Conservation (phyloP, 2,329 filamentous ascomycete species). For the Paecilomyces niveus region DNA sequence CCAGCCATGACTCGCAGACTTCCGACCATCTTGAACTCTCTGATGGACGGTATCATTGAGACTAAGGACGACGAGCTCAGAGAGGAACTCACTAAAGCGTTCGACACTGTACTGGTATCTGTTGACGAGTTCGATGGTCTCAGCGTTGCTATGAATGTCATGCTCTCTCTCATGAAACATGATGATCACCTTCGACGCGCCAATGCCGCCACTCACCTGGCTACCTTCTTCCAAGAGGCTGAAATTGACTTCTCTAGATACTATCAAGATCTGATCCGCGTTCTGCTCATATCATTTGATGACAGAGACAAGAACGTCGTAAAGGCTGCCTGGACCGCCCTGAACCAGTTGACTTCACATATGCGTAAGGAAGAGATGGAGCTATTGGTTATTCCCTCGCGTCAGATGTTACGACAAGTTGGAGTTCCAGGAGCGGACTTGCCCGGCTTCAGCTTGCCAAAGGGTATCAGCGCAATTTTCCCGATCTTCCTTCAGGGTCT, state of each 20-base stretch:
- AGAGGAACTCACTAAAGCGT: conserved; percentile 67
- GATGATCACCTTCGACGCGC: conserved; percentile 83
- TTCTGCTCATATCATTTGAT: conserved; percentile 84
- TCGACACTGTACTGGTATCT: conserved; percentile 83
- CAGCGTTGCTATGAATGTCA: conserved; percentile 90
- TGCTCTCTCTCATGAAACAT: conserved; percentile 81
- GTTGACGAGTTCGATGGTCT: conserved; percentile 95
- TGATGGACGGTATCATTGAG: conserved; percentile 83
- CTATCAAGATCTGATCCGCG: conserved; percentile 89
- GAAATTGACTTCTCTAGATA: conserved; percentile 90
- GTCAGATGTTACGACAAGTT: conserved; percentile 78
- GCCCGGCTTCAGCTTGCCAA: conserved; percentile 81
- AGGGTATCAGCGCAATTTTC: conserved; percentile 92
- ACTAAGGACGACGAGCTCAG: conserved; percentile 67
- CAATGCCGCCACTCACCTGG: conserved; percentile 69
- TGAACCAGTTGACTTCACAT: conserved; percentile 79
- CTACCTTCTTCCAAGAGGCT: conserved; percentile 74
- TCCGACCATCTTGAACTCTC: conserved; percentile 81
- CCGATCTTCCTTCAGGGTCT: conserved; percentile 97
- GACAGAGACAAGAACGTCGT: conserved; percentile 78
- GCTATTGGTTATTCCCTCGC: conserved; percentile 74
- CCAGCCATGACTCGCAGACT: conserved; percentile 84
- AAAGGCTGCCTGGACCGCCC: conserved; percentile 79
- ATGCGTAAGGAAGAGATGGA: conserved; percentile 99
- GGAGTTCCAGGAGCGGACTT: conserved; percentile 80